These are phyloP conservation scores for Lactarius evosmus DNA, from an alignment of 768 basidiomycete genomes.

Conservation along the genomic window DNA sequence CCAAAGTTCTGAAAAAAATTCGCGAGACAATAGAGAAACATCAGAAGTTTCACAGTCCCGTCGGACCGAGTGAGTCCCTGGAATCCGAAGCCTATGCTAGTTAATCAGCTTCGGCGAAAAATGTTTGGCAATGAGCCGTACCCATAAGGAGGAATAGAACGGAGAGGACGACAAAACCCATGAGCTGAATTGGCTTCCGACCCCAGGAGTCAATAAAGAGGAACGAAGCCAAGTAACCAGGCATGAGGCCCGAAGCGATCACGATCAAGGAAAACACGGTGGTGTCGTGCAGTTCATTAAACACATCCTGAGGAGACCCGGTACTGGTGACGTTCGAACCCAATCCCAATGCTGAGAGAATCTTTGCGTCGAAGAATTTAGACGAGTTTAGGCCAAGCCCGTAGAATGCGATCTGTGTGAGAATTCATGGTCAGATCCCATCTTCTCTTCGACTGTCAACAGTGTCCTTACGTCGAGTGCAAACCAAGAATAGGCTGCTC, in stretches of 20 bases:
- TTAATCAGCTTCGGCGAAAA: neutral
- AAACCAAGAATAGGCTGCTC: constrained; percentile 83
- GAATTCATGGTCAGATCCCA: neutral
- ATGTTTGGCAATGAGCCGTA: constrained; percentile 33
- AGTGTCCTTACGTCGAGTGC: constrained; percentile 66
- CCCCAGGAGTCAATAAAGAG: constrained; percentile 75
- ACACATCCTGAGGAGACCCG: constrained; percentile 37
- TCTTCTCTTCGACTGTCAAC: neutral
- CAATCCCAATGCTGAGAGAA: constrained; percentile 47
- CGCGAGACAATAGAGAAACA: constrained; percentile 41
- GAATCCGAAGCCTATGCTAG: constrained; percentile 32
- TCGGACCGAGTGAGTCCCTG: constrained; percentile 32
- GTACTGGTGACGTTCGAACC: constrained; percentile 43
- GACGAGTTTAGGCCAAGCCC: constrained; percentile 83
- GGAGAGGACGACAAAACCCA: constrained; percentile 70
- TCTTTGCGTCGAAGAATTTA: constrained; percentile 61
- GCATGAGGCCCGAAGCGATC: constrained; percentile 73
- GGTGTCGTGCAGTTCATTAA: constrained; percentile 57
- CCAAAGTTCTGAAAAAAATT: constrained; percentile 48
- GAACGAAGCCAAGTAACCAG: constrained; percentile 68
- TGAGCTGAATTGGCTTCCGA: constrained; percentile 75
- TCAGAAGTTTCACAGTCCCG: constrained; percentile 34
- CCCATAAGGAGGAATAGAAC: constrained; percentile 68
- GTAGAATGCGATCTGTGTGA: constrained; percentile 73
- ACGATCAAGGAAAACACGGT: constrained; percentile 73